Evolutionary conservation across 1,139 yeast genomes (phyloP), one percentile per base, ranked within the genome.

Genomic region (Candida sanyaensis): DNA sequence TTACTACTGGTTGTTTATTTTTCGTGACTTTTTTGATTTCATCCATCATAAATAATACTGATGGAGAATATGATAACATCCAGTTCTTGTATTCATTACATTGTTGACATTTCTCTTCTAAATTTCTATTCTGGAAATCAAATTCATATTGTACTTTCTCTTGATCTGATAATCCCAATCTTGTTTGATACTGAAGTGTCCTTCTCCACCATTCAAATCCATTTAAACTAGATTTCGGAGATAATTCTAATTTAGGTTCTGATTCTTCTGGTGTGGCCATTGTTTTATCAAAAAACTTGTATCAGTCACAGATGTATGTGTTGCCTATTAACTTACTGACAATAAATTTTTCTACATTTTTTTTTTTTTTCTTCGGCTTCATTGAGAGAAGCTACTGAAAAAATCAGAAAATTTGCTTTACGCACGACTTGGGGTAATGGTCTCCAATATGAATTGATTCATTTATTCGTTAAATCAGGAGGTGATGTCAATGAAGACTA

Each of bases 171-270:
- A 85, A 57, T 0, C 92, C 91, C 39, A 87, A 62, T 0, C 96
- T 95, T 0, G 96, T 85, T 55, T 84, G 73, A 68, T 88, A 88
- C 53, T 80, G 81, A 50, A 88, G 64, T 11, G 90, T 79, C 51
- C 92, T 72, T 56, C 91, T 75, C 92, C 96, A 87, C 92, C 93
- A 87, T 48, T 84, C 86, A 60, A 89, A 87, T 7, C 88, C 88
- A 10, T 48, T 44, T 26, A 65, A 56, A 40, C 61, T 55, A n/a
- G 62, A 64, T 1, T 60, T 55, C 3, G 63, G 51, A 0, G 71
- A 66, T n/a, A 61, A 55, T 31, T 46, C 41, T 11, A 56, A 45
- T 11, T 46, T 44, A 28, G 29, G 5, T 24, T 33, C 37, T 12
- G 36, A 21, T 4, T 44, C 46, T 23, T 33, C 34, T 32, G 30